Evolutionary conservation across 805 yeast species (phyloP), one percentile per base, ranked within the genome.

Genomic region (Phaffomyces thermotolerans): DNA sequence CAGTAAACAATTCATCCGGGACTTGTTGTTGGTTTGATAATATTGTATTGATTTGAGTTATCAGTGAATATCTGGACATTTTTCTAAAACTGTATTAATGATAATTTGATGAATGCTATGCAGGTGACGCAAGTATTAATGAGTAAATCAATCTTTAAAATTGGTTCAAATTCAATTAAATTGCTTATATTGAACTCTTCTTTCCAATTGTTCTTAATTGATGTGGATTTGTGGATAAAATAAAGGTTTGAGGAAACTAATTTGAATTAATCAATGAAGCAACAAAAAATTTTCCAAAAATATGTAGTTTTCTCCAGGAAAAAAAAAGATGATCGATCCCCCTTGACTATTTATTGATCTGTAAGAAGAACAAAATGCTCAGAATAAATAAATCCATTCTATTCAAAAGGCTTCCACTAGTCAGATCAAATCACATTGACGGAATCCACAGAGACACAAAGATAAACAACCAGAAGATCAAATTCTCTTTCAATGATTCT

Each of bases 401-500:
- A 8, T 36, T 27, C 29, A 27, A 27, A 12, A 6, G 13, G 10
- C 13, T 27, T 12, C 12, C 9, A 27, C 29, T 13, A 8, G 15
- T 23, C 24, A 24, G 41, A 18, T 41, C 31, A 12, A 56, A 53
- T 36, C 59, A 55, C 35, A 54, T 55, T 24, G 43, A 49, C 25
- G 59, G 57, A 27, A 87, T 84, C 43, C 95, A 86, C 67, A 75
- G 95, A 62, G 79, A 87, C 55, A 72, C 82, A 30, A 71, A 76
- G 36, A 73, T 73, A 39, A 84, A 87, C 71, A 81, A 83, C 64
- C 78, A 76, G 39, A 64, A 70, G 42, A 68, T 80, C 42, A 81
- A 87, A 36, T 87, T 87, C 63, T 88, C 82, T 62, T 87, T 86
- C 69, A 71, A 71, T 45, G 85, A 84, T 69, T 54, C 67, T 58